Evolutionary conservation across 257 asterid genomes (phyloP).

Genomic region (Nicotiana noctiflora): DNA sequence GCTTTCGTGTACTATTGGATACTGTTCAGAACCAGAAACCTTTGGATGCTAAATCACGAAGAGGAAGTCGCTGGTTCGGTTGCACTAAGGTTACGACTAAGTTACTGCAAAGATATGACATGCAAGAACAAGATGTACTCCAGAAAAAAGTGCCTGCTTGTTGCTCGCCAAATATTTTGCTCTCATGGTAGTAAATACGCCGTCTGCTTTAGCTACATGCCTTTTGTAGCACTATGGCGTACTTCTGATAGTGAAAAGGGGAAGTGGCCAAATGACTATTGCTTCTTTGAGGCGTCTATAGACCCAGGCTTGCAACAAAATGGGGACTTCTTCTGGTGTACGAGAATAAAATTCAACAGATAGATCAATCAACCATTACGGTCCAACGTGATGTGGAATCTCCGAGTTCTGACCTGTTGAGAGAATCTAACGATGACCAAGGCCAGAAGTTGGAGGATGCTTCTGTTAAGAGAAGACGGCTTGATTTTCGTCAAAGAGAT

Average conservation of each 20-base stretch:
- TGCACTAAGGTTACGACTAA: neutral
- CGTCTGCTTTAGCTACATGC: neutral
- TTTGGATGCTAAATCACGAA: neutral
- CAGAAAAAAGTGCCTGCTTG: neutral
- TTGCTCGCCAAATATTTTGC: neutral
- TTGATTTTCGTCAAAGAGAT: neutral
- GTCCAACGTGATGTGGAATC: neutral
- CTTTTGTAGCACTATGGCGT: neutral
- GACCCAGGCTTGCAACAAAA: neutral
- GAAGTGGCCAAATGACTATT: slow-evolving; percentile 3
- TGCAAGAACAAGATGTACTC: neutral
- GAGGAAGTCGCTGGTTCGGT: slow-evolving; percentile 1
- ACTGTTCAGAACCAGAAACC: neutral
- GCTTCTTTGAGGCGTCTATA: neutral
- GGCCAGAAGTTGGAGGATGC: neutral
- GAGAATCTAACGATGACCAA: neutral
- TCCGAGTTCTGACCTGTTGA: neutral
- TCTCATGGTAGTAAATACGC: slow-evolving; percentile 1
- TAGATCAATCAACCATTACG: neutral
- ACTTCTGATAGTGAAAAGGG: neutral
- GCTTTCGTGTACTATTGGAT: neutral
- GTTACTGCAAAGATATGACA: neutral
- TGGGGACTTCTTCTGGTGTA: slow-evolving; percentile 3
- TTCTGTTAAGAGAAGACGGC: slow-evolving; percentile 1
- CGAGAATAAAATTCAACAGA: neutral